Percentiles rank a stretch among this genome's conserved stretches.
Evolutionary conservation across 768 basidiomycete species (phyloP).

Genomic region (Lactarius vividus): DNA sequence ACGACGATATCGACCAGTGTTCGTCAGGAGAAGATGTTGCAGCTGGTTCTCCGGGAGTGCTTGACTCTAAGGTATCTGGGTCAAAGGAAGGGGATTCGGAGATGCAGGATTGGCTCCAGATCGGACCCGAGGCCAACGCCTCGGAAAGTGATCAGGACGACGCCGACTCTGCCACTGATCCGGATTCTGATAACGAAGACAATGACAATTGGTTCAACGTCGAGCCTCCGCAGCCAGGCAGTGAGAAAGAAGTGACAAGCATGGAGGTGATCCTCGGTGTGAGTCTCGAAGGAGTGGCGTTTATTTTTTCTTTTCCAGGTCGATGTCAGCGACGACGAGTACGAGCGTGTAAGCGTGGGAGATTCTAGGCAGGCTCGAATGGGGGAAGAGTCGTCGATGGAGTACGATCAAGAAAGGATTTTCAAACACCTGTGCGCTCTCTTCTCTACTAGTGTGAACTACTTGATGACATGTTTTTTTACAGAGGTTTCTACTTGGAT

Average conservation of each 20-base stretch:
- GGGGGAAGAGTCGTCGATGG: slow-evolving; percentile 71
- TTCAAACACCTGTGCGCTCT: slow-evolving; percentile 76
- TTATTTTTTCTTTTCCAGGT: slow-evolving; percentile 8
- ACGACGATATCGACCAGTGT: slow-evolving; percentile 1
- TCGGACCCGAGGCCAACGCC: slow-evolving; percentile 33
- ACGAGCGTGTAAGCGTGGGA: background rate
- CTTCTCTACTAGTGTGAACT: background rate
- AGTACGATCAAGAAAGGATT: slow-evolving; percentile 76
- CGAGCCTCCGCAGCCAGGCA: slow-evolving; percentile 17
- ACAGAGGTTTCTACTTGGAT: slow-evolving; percentile 87
- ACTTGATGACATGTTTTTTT: slow-evolving; percentile 1
- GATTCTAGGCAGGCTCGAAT: slow-evolving; percentile 38
- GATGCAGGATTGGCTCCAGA: slow-evolving; percentile 28
- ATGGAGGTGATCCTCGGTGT: slow-evolving; percentile 13
- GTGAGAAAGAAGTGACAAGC: slow-evolving; percentile 8
- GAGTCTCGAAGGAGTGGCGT: background rate
- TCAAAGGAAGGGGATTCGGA: slow-evolving; percentile 37
- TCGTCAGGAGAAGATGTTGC: background rate
- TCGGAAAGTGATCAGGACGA: slow-evolving; percentile 34
- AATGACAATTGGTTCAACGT: slow-evolving; percentile 46
- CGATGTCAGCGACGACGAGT: slow-evolving; percentile 14
- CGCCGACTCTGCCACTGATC: slow-evolving; percentile 54
- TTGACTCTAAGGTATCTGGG: background rate
- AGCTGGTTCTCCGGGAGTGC: background rate
- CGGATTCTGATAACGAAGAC: slow-evolving; percentile 64